phyloP scores from a whole-genome alignment of 768 basidiomycete species.

The Phallus indusiatus region DNA sequence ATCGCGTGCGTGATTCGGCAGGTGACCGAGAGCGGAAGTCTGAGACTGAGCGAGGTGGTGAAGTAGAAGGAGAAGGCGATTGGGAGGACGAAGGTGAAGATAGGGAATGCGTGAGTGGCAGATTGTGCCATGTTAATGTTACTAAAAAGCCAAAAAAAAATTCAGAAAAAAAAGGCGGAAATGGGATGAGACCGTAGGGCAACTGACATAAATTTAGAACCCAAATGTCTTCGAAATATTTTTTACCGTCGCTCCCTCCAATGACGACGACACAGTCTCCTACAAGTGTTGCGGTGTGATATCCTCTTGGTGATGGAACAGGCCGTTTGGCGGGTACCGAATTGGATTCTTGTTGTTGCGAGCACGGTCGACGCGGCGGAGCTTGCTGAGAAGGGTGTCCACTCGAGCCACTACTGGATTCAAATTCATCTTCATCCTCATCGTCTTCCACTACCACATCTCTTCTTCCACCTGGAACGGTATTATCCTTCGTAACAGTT shows the following conservation, averaged over 20 bases:
- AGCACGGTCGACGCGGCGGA: too few relatives aligned
- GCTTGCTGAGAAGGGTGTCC: not conserved
- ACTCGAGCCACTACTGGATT: not conserved
- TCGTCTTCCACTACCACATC: constrained; percentile 12
- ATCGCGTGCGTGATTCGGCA: not conserved
- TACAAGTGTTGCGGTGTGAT: constrained; percentile 85
- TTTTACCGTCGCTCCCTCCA: constrained; percentile 85
- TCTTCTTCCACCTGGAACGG: not conserved
- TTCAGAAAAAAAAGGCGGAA: not conserved
- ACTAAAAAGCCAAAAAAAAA: constrained; percentile 17
- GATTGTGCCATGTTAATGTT: constrained; percentile 23
- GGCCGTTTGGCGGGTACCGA: too few relatives aligned
- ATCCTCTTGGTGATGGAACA: constrained; percentile 62
- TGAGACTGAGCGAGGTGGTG: not conserved
- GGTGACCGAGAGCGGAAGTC: not conserved
- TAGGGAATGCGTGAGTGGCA: too few relatives aligned
- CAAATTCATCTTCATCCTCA: not conserved
- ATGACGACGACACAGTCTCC: constrained; percentile 80
- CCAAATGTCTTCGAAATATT: constrained; percentile 85
- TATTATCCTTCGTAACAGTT: not conserved
- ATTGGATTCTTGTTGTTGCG: not conserved
- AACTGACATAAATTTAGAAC: constrained; percentile 72
- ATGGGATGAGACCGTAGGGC: not conserved
- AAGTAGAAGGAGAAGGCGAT: too few relatives aligned
- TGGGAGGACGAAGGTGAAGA: too few relatives aligned